phyloP scores from a whole-genome alignment of 176 grass and related monocot species.

The Hordeum vulgare region MorexV3_pseudomolecules_assembly NC_058520.1:358699706-358700205 shows the following conservation, averaged over 20 bases:
- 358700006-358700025: conserved; percentile 68
- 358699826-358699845: conserved; percentile 82
- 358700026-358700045: conserved; percentile 17
- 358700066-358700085: too few species aligned
- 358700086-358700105: too few species aligned
- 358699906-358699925: conserved; percentile 92
- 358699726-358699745: conserved; percentile 97
- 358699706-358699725: conserved; percentile 37
- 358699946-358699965: conserved; percentile 82
- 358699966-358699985: conserved; percentile 68
- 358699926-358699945: conserved; percentile 77
- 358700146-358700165: conserved; percentile 48
- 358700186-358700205: conserved; percentile 67
- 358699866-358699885: conserved; percentile 89
- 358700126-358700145: conserved; percentile 6
- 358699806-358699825: conserved; percentile 94
- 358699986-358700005: conserved; percentile 91
- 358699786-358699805: conserved; percentile 88
- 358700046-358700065: conserved; percentile 12
- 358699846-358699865: conserved; percentile 98
- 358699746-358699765: conserved; percentile 98
- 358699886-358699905: conserved; percentile 90
- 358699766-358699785: conserved; percentile 90
- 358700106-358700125: too few species aligned
- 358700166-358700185: conserved; percentile 49